Evolutionary conservation across 2,329 filamentous ascomycete species (phyloP), one percentile per base, ranked within the genome.

Genomic region (Neonectria coccinea): DNA sequence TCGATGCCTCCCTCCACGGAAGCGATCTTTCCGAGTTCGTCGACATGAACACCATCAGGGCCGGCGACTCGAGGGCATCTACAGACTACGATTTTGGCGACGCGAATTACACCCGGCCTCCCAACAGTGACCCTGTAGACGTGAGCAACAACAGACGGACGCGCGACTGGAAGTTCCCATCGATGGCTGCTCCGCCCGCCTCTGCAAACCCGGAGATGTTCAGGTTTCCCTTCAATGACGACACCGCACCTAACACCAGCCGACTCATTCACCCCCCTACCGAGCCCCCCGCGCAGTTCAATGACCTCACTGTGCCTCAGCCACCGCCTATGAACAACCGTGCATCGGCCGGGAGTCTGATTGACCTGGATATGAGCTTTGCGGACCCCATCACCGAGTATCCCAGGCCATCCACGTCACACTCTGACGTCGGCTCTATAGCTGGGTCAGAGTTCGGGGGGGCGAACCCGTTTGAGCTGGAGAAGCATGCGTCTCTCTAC

Each of bases 381-480:
- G 79, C 85, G 0, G 85, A 87, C 25, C 79, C 83, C 0, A 77
- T 82, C 41, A 80, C 82, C 0, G 86, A 89, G 31, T 76, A 82
- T 14, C 81, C 83, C 0, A 81, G 86, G 1, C 87, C 87, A 0
- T 88, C 87, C 2, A 88, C 86, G 0, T 86, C 87, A 11, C 85
- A 88, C 73, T 90, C 88, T 1, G 86, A 89, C 64, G 84, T 82
- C 12, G 83, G 75, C 2, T 88, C 86, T 1, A 79, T 88, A 11
- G 81, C 83, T 8, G 87, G 87, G 55, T 88, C 87, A 1, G 85
- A 89, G 61, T 75, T 85, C 33, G 83, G 85, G 27, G 80, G 83
- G 12, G 82, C 80, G 2, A 87, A 88, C 68, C 87, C 88, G 0
- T 90, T 90, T 62, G 86, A 89, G 59, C 80, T 90, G 4, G 88